phyloP scores from a whole-genome alignment of 2,329 filamentous ascomycete species.

The Niveomyces coronatus region DNA sequence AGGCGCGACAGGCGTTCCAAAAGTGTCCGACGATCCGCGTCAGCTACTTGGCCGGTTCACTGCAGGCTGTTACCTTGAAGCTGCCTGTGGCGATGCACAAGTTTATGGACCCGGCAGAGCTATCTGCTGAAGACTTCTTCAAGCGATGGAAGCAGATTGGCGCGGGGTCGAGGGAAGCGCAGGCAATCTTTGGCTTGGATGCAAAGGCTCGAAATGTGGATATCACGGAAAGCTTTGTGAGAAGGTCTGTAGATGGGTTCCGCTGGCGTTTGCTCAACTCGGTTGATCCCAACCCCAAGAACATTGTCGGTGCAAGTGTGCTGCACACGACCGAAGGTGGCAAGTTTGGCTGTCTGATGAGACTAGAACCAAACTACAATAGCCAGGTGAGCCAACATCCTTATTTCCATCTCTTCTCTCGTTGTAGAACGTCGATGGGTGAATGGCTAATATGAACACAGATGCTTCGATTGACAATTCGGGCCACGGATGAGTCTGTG shows the following conservation, averaged over 20 bases:
- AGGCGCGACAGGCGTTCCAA: constrained; percentile 69
- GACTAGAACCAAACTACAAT: constrained; percentile 87
- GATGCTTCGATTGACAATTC: constrained; percentile 93
- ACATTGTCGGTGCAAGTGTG: constrained; percentile 85
- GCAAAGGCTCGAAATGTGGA: constrained; percentile 42
- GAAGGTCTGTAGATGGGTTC: constrained; percentile 69
- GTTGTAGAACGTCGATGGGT: no score
- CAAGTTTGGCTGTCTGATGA: constrained; percentile 88
- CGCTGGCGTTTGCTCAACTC: constrained; percentile 76
- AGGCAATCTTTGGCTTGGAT: constrained; percentile 68
- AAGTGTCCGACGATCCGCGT: constrained; percentile 86
- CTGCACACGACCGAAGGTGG: constrained; percentile 72
- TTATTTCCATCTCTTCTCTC: no score
- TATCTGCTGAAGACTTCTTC: constrained; percentile 91
- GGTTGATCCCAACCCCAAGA: constrained; percentile 88
- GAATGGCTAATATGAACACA: constrained; percentile 34
- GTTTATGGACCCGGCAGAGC: constrained; percentile 88
- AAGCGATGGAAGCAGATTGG: constrained; percentile 99
- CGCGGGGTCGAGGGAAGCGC: constrained; percentile 73
- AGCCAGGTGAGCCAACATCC: constrained; percentile 87
- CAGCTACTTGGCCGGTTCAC: constrained; percentile 84
- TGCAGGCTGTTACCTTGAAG: constrained; percentile 87
- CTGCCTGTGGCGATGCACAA: constrained; percentile 84
- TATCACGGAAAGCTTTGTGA: constrained; percentile 61
- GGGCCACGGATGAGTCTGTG: constrained; percentile 86